Evolutionary conservation across 768 basidiomycete genomes (phyloP), one percentile per base, ranked within the genome.

Genomic region (Coprinopsis strossmayeri): DNA sequence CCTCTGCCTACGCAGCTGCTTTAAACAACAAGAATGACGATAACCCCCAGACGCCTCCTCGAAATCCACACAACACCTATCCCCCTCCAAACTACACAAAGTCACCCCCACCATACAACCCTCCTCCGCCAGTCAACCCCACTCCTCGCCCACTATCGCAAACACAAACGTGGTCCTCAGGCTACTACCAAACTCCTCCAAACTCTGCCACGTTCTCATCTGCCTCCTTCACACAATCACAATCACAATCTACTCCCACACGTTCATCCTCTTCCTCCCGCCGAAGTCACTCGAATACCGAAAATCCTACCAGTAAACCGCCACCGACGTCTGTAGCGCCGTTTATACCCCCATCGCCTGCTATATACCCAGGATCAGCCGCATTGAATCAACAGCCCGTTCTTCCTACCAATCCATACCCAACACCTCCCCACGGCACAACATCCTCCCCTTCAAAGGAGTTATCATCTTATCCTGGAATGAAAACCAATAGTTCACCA

Each of bases 61-160:
- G 40, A 5, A n/a, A n/a, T n/a, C n/a, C n/a, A 32, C 5, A 12
- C 43, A 15, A n/a, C 34, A 34, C 23, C 44, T 32, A 27, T 13
- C 38, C 39, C 15, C 50, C 56, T 2, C n/a, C 37, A 28, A 26
- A 5, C 21, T 32, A 7, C 40, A 42, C 40, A 38, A 38, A 42
- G 12, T 18, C 68, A 39, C 59, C 47, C 13, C 7, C 43, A 27
- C 21, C 30, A 27, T 23, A 3, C 18, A 21, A 42, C 24, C 24
- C 24, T 25, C 43, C 7, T 44, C 43, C 43, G 2, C 23, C n/a
- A 24, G n/a, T 5, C 12, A 27, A n/a, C 23, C 25, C 7, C 27
- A 44, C 25, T 2, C 43, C 9, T 21, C 43, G n/a, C 25, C 32
- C 17, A 34, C 27, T n/a, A 46, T 37, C 37, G 35, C 21, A 23